Conservation (phyloP, 805 yeast genomes). For the Saccharomycopsis lassenensis region DNA sequence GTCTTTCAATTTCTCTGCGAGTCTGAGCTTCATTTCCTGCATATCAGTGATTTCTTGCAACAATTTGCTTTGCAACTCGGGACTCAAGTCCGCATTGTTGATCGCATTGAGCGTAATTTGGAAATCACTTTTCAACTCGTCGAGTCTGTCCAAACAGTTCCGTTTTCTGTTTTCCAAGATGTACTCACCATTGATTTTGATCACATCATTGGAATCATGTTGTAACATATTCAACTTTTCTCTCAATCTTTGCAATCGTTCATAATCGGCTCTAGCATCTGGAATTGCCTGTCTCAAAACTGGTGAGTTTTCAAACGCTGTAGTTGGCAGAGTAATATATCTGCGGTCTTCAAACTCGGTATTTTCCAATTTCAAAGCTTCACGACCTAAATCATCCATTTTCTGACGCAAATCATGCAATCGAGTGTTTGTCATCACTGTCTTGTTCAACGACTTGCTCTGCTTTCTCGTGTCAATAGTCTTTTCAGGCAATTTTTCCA, state of each 20-base stretch:
- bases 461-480: constrained; percentile 28
- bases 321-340: constrained; percentile 14
- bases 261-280: constrained; percentile 40
- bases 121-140: constrained; percentile 56
- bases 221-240: constrained; percentile 52
- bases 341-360: constrained; percentile 56
- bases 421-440: constrained; percentile 67
- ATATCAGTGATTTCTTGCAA: constrained; percentile 33
- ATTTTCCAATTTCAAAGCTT: constrained; percentile 80
- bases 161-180: constrained; percentile 47
- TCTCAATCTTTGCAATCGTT: constrained; percentile 43
- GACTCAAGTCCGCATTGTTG: constrained; percentile 14
- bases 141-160: constrained; percentile 60
- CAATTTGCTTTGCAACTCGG: constrained; percentile 21
- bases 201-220: constrained; percentile 63
- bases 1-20: constrained; percentile 30
- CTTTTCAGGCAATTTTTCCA: constrained; percentile 24
- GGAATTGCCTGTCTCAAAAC: constrained; percentile 27
- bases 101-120: constrained; percentile 55
- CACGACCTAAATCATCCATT: constrained; percentile 76
- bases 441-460: constrained; percentile 30
- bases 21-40: constrained; percentile 29
- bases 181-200: constrained; percentile 58
- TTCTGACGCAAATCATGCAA: constrained; percentile 64
- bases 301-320: constrained; percentile 2